A percentile compares a stretch with the other conserved stretches of the same genome.
Evolutionary conservation across 2,329 filamentous ascomycete species (phyloP).

Genomic region (Cadophora sp.): DNA sequence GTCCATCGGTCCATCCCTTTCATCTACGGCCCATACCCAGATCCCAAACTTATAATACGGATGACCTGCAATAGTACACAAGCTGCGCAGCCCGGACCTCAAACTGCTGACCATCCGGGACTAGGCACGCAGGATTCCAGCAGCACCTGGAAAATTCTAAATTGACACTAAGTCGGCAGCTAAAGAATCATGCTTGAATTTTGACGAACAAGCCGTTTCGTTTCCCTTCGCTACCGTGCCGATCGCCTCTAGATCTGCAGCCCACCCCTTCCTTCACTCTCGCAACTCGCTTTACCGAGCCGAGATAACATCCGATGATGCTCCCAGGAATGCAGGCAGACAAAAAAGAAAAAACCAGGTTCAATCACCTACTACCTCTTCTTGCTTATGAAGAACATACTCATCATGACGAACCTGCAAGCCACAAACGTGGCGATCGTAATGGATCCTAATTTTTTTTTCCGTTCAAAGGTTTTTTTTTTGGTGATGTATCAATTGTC

Average conservation of each 20-base stretch:
- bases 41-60: background rate
- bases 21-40: conserved; percentile 1
- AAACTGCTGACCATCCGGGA: background rate
- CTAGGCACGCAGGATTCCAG: conserved; percentile 7
- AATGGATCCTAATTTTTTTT: background rate
- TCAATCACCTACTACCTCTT: background rate
- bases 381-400: conserved; percentile 7
- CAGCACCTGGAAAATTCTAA: conserved; percentile 13
- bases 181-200: background rate
- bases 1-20: background rate
- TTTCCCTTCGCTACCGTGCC: conserved; percentile 11
- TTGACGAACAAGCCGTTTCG: conserved; percentile 2
- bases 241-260: conserved; percentile 9
- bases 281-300: background rate
- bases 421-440: background rate
- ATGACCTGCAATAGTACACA: background rate
- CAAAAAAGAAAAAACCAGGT: background rate
- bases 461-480: background rate
- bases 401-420: conserved; percentile 11
- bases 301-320: background rate
- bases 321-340: background rate
- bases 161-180: conserved; percentile 3
- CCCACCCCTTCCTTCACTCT: background rate
- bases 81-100: background rate
- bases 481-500: background rate